A percentile compares a stretch with the other conserved stretches of the same genome.
phyloP scores from a whole-genome alignment of 2,329 filamentous ascomycete species.

The Ilyonectria mors-panacis region DNA sequence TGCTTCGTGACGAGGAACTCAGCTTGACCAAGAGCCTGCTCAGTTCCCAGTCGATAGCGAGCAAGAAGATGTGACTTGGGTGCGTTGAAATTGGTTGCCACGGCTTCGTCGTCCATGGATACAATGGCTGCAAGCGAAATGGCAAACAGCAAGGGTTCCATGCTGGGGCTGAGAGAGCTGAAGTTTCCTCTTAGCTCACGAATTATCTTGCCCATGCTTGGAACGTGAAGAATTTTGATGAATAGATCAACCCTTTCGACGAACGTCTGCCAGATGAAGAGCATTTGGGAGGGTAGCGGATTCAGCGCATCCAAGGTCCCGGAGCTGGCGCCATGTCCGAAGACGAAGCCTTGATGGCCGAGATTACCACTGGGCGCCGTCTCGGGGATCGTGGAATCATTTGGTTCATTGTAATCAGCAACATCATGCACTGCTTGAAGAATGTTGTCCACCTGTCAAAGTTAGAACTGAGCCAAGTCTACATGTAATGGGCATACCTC shows the following conservation, averaged over 20 bases:
- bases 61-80: slow-evolving; percentile 37
- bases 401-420: slow-evolving; percentile 26
- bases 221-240: slow-evolving; percentile 49
- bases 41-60: slow-evolving; percentile 41
- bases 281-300: slow-evolving; percentile 48
- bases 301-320: slow-evolving; percentile 37
- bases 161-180: slow-evolving; percentile 29
- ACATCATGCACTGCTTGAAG: slow-evolving; percentile 50
- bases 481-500: slow-evolving; percentile 36
- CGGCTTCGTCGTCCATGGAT: slow-evolving; percentile 44
- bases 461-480: slow-evolving; percentile 12
- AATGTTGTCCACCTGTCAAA: slow-evolving; percentile 48
- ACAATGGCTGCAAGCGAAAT: slow-evolving; percentile 47
- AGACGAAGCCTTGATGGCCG: slow-evolving; percentile 38
- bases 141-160: slow-evolving; percentile 47
- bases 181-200: slow-evolving; percentile 39
- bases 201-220: slow-evolving; percentile 39
- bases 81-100: slow-evolving; percentile 33
- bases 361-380: not conserved
- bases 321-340: slow-evolving; percentile 30
- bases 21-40: slow-evolving; percentile 44
- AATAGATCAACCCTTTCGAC: slow-evolving; percentile 51
- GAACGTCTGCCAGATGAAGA: slow-evolving; percentile 50
- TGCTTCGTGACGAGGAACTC: slow-evolving; percentile 43
- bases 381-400: slow-evolving; percentile 11